Percentiles rank a stretch among this genome's conserved stretches.
phyloP scores from a whole-genome alignment of 2,329 filamentous ascomycete genomes.

The Venturiaceae sp. region DNA sequence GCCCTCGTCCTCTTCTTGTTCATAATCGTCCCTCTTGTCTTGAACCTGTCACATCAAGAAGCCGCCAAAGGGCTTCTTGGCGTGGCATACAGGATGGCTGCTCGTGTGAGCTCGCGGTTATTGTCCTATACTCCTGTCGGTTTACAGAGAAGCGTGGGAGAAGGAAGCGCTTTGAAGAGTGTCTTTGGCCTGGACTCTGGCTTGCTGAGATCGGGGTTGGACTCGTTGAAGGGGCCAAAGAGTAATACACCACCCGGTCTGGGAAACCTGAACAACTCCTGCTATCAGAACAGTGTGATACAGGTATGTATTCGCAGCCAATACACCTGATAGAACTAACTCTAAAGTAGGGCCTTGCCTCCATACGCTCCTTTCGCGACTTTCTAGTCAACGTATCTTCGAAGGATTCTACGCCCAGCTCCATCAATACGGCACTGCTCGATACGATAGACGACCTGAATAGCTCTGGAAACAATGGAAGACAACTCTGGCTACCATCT shows the following conservation, averaged over 20 bases:
- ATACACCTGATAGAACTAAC: neutral
- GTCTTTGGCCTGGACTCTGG: conserved; percentile 1
- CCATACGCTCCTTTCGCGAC: conserved; percentile 57
- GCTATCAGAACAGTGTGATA: conserved; percentile 94
- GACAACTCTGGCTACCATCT: conserved; percentile 70
- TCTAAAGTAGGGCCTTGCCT: conserved; percentile 44
- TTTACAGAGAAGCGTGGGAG: neutral
- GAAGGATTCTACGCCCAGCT: conserved; percentile 7
- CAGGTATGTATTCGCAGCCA: conserved; percentile 41
- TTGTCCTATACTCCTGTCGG: neutral
- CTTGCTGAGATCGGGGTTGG: neutral
- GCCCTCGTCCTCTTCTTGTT: neutral
- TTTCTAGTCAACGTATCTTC: conserved; percentile 43
- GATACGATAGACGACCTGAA: conserved; percentile 63
- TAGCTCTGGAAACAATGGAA: conserved; percentile 59
- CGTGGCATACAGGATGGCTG: neutral
- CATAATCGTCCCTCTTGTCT: neutral
- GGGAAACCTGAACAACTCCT: conserved; percentile 90
- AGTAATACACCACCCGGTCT: conserved; percentile 47
- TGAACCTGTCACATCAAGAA: neutral
- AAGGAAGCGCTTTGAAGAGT: neutral
- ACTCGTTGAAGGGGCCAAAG: neutral
- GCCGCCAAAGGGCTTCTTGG: neutral
- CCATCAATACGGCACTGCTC: conserved; percentile 46
- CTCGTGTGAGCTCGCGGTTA: neutral